Conservation (phyloP, 495 filamentous ascomycete species). For the Podospora appendiculata region DNA sequence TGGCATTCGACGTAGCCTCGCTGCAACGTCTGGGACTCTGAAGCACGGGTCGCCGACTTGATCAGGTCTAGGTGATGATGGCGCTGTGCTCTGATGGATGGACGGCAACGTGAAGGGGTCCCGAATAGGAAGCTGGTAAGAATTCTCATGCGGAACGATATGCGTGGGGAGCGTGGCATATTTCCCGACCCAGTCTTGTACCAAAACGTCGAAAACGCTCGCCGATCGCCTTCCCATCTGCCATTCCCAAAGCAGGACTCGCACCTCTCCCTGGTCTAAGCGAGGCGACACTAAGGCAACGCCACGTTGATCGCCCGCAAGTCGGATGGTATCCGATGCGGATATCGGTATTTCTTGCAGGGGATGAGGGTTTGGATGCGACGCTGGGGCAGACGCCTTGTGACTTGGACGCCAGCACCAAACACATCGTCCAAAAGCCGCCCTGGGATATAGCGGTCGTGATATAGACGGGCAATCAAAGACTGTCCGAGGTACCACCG, state of each 20-base stretch:
- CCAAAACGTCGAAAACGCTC: slow-evolving; percentile 23
- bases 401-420: not conserved
- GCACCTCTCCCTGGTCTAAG: slow-evolving; percentile 13
- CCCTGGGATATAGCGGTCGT: slow-evolving; percentile 15
- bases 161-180: slow-evolving; percentile 19
- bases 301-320: slow-evolving; percentile 27
- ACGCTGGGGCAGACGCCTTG: slow-evolving; percentile 4
- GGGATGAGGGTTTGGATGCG: slow-evolving; percentile 5
- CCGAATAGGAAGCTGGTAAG: slow-evolving; percentile 23
- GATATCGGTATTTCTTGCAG: slow-evolving; percentile 25
- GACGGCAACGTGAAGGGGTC: not conserved
- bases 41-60: not conserved
- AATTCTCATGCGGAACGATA: not conserved
- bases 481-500: slow-evolving; percentile 29
- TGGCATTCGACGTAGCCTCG: not conserved
- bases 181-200: slow-evolving; percentile 16
- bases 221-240: slow-evolving; percentile 18
- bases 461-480: slow-evolving; percentile 30
- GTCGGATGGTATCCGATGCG: slow-evolving; percentile 21
- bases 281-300: slow-evolving; percentile 19
- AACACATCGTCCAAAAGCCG: not conserved
- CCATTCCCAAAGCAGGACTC: slow-evolving; percentile 17
- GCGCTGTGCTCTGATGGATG: slow-evolving; percentile 9
- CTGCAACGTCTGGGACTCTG: not conserved
- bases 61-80: not conserved